Evolutionary conservation across 805 yeast genomes (phyloP).

Genomic region (Jamesozyma spencerorum): DNA sequence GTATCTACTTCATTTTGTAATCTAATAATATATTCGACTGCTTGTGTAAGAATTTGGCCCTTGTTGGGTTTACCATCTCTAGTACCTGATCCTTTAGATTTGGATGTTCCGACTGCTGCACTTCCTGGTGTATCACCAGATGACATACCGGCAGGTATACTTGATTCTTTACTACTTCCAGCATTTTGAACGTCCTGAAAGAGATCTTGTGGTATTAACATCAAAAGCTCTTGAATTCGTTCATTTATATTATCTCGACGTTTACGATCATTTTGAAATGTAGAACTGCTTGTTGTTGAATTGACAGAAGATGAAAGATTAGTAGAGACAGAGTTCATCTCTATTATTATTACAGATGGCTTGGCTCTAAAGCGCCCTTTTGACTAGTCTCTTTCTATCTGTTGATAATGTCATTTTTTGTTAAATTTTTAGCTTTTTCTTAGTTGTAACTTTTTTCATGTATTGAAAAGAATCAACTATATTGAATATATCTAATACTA

Average conservation of each 20-base stretch:
- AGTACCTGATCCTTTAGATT: constrained; percentile 48
- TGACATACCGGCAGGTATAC: neutral
- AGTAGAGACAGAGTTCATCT: constrained; percentile 12
- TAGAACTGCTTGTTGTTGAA: constrained; percentile 13
- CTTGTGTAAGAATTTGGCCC: constrained; percentile 68
- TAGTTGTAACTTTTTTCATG: too few relatives aligned
- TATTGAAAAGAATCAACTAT: neutral
- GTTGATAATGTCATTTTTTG: too few relatives aligned
- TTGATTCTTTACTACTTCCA: constrained; percentile 6
- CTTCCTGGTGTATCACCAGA: constrained; percentile 6
- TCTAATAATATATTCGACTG: constrained; percentile 61
- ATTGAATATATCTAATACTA: neutral
- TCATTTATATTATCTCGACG: constrained; percentile 52
- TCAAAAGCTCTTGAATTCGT: constrained; percentile 43
- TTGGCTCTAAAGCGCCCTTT: too few relatives aligned
- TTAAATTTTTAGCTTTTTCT: too few relatives aligned
- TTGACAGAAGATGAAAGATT: constrained; percentile 15
- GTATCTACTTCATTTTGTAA: constrained; percentile 68
- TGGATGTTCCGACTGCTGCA: constrained; percentile 6
- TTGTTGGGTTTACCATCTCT: constrained; percentile 80
- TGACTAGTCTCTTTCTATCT: neutral
- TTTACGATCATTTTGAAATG: constrained; percentile 33
- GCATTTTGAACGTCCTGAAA: constrained; percentile 32
- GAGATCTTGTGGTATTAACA: constrained; percentile 36
- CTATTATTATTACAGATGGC: neutral